These are phyloP conservation scores for Aureobasidium sp. DNA, from an alignment of 2,329 filamentous ascomycete species.

Conservation along the genomic window DNA sequence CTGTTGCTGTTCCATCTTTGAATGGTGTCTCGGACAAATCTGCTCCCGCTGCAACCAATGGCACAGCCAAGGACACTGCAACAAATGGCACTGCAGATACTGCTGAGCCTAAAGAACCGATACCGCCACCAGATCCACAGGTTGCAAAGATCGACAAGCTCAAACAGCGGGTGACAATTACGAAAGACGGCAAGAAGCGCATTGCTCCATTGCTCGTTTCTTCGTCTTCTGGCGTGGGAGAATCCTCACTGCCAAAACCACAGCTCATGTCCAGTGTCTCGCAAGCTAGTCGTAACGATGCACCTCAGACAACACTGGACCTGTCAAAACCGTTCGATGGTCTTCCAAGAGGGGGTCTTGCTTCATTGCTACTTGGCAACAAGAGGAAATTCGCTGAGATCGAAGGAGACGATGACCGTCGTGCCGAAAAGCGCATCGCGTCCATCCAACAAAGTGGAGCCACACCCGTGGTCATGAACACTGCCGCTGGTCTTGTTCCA, in stretches of 20 bases:
- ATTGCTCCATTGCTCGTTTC: slow-evolving; percentile 82
- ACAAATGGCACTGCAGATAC: slow-evolving; percentile 24
- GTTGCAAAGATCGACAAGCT: slow-evolving; percentile 58
- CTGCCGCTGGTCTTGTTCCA: slow-evolving; percentile 68
- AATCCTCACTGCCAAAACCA: slow-evolving; percentile 82
- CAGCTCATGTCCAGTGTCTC: slow-evolving; percentile 70
- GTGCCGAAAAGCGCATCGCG: slow-evolving; percentile 53
- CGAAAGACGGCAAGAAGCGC: slow-evolving; percentile 94
- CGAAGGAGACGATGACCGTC: slow-evolving; percentile 67
- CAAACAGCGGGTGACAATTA: slow-evolving; percentile 88
- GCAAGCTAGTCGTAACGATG: slow-evolving; percentile 48
- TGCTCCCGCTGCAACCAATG: slow-evolving; percentile 36
- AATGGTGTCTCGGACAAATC: slow-evolving; percentile 24
- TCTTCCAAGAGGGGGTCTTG: slow-evolving; percentile 79
- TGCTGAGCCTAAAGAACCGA: slow-evolving; percentile 42
- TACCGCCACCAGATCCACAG: slow-evolving; percentile 45
- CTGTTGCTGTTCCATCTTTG: slow-evolving; percentile 43
- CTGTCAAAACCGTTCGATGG: slow-evolving; percentile 91
- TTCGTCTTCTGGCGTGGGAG: slow-evolving; percentile 77
- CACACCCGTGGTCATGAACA: slow-evolving; percentile 67
- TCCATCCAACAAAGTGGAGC: slow-evolving; percentile 56
- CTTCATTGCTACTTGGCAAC: slow-evolving; percentile 81
- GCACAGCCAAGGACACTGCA: slow-evolving; percentile 31
- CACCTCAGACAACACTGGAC: slow-evolving; percentile 77
- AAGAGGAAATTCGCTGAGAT: slow-evolving; percentile 73